Conservation (phyloP, 75 land plant species). For the Selaginella tamariscina region DNA sequence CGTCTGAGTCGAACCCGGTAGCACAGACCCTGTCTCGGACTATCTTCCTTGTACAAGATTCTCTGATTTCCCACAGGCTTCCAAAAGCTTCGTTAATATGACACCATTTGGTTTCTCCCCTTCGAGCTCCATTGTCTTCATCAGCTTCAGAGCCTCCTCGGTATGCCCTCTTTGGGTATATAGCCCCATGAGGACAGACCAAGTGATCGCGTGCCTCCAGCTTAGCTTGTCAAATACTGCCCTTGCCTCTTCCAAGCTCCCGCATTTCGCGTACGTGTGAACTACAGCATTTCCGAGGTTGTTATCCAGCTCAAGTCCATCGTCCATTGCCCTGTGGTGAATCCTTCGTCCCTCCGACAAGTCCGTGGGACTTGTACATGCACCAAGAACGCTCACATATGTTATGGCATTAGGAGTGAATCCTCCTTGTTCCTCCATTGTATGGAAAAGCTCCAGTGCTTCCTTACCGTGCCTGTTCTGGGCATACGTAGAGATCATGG, state of each 20-base stretch:
- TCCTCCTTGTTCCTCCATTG: background rate
- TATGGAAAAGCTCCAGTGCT: background rate
- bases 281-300: constrained; percentile 26
- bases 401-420: background rate
- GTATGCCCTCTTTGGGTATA: constrained; percentile 19
- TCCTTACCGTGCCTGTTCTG: background rate
- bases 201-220: constrained; percentile 23
- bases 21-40: background rate
- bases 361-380: background rate
- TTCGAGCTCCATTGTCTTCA: constrained; percentile 16
- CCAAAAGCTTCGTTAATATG: constrained; percentile 17
- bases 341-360: background rate
- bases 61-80: background rate
- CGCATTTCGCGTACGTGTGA: constrained; percentile 35
- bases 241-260: constrained; percentile 24
- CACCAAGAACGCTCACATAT: background rate
- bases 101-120: constrained; percentile 19
- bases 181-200: constrained; percentile 30
- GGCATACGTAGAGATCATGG: background rate
- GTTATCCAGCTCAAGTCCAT: constrained; percentile 15
- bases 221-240: constrained; percentile 22
- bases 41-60: background rate
- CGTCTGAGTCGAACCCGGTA: background rate
- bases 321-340: constrained; percentile 17
- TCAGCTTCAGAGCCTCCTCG: constrained; percentile 20